A percentile compares a stretch with the other conserved stretches of the same genome.
These are phyloP conservation scores for Emmonsiellopsis sp. DNA, from an alignment of 2,329 filamentous ascomycete species.

Conservation along the genomic window DNA sequence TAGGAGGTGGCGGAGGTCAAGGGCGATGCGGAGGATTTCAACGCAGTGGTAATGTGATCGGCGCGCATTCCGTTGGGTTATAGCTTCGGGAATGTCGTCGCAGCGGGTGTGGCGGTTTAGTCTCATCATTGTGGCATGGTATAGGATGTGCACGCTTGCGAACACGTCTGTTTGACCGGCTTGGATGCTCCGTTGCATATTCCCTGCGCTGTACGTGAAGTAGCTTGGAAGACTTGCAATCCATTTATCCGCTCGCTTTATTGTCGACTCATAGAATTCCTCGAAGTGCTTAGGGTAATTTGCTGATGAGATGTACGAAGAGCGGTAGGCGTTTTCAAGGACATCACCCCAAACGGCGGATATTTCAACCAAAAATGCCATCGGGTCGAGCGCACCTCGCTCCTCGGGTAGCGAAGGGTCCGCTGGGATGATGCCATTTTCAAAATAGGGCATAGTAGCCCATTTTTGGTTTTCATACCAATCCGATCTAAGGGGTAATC, in stretches of 20 bases:
- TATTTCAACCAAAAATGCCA: constrained; percentile 54
- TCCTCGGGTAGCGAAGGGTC: constrained; percentile 26
- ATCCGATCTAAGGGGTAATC: constrained; percentile 52
- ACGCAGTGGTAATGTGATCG: constrained; percentile 45
- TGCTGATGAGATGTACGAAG: constrained; percentile 34
- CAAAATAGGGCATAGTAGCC: constrained; percentile 51
- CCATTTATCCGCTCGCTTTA: constrained; percentile 50
- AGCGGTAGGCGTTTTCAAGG: constrained; percentile 49
- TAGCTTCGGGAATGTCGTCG: constrained; percentile 31
- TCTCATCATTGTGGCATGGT: constrained; percentile 54
- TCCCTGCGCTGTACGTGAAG: constrained; percentile 46
- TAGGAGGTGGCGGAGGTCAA: constrained; percentile 29
- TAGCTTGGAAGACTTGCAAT: constrained; percentile 44
- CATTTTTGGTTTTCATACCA: constrained; percentile 53
- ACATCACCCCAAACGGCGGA: constrained; percentile 58
- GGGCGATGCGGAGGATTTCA: constrained; percentile 41
- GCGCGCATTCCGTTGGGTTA: constrained; percentile 38
- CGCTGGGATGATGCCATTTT: constrained; percentile 39
- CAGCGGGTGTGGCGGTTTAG: constrained; percentile 52
- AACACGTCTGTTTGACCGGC: constrained; percentile 49
- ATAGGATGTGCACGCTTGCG: constrained; percentile 57
- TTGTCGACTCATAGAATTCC: constrained; percentile 43
- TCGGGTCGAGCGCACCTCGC: constrained; percentile 36
- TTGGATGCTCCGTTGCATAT: constrained; percentile 47
- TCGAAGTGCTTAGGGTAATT: constrained; percentile 40